phyloP scores from a whole-genome alignment of 306 rosid species.

The Cucurbita pepo region DNA sequence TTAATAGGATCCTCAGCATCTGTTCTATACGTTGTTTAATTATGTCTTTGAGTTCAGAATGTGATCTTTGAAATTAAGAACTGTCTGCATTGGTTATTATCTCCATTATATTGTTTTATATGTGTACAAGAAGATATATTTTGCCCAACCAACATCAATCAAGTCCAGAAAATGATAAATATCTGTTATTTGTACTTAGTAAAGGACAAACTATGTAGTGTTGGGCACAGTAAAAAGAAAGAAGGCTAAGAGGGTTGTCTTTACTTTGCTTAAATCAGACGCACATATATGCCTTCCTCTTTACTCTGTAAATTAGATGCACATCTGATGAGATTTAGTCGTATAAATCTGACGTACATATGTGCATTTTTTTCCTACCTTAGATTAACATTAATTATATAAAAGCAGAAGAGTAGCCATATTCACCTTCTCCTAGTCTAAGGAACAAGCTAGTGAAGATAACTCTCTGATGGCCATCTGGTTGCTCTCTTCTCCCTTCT shows the following conservation, averaged over 20 bases:
- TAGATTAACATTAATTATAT: neutral
- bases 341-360: neutral
- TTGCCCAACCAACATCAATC: neutral
- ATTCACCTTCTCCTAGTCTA: neutral
- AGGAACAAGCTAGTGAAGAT: neutral
- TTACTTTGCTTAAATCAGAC: neutral
- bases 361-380: neutral
- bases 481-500: neutral
- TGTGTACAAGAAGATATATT: neutral
- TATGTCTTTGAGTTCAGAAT: neutral
- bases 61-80: neutral
- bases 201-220: too few species aligned
- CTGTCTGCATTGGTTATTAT: neutral
- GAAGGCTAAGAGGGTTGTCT: neutral
- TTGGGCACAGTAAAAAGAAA: neutral
- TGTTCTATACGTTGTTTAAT: neutral
- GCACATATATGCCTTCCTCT: neutral
- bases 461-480: neutral
- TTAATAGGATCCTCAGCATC: neutral
- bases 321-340: neutral
- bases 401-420: neutral
- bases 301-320: neutral
- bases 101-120: neutral
- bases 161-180: neutral
- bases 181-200: neutral